These are phyloP conservation scores for Cicer cuneatum DNA, from an alignment of 306 rosid genomes.

Conservation along the genomic window DNA sequence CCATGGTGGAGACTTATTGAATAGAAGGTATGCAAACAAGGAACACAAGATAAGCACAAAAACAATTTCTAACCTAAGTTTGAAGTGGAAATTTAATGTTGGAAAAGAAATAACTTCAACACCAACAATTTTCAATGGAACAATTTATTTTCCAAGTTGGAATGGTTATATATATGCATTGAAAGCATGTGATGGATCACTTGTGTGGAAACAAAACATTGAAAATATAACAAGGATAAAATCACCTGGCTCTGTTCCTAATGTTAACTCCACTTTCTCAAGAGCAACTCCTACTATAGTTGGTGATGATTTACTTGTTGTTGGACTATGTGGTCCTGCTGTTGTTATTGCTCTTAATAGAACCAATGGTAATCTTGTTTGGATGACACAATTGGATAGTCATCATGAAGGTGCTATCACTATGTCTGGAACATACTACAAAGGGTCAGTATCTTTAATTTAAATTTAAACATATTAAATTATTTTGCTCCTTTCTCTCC, in stretches of 20 bases:
- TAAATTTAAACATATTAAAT: too few species aligned
- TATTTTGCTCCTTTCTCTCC: background rate
- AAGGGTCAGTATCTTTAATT: conserved; percentile 44
- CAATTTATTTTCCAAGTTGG: conserved; percentile 69
- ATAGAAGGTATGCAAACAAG: conserved; percentile 63
- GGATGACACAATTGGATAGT: conserved; percentile 27
- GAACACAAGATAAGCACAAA: conserved; percentile 61
- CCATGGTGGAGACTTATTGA: conserved; percentile 69
- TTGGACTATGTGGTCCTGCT: conserved; percentile 62
- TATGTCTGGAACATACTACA: conserved; percentile 68
- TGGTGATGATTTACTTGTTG: background rate
- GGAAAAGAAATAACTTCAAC: conserved; percentile 66
- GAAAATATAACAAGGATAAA: conserved; percentile 53
- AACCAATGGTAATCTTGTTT: conserved; percentile 57
- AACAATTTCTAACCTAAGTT: conserved; percentile 36
- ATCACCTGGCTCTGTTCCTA: conserved; percentile 42
- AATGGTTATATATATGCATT: conserved; percentile 64
- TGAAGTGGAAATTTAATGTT: conserved; percentile 64
- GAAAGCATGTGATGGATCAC: conserved; percentile 38
- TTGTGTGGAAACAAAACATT: conserved; percentile 46
- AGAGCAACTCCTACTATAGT: conserved; percentile 62
- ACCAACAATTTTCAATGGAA: conserved; percentile 55
- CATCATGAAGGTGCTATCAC: conserved; percentile 45
- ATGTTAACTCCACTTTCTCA: conserved; percentile 53
- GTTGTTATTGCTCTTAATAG: conserved; percentile 56